phyloP scores from a whole-genome alignment of 208 protist species.

The Trypanosoma brucei region DNA sequence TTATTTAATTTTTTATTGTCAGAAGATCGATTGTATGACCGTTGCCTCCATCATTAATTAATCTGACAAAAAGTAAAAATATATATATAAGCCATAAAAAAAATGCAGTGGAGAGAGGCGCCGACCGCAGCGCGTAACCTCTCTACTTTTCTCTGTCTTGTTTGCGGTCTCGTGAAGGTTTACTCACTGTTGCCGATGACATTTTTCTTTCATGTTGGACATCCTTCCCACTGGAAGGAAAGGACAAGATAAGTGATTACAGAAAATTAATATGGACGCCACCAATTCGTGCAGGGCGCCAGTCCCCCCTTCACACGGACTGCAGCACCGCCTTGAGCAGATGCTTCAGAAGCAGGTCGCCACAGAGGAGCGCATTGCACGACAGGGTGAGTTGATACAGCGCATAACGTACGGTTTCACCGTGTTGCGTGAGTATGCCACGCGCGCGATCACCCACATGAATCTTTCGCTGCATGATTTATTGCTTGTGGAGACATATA shows the following conservation, averaged over 20 bases:
- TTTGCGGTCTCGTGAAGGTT: no score
- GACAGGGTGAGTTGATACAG: conserved; percentile 21
- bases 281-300: not conserved
- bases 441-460: not conserved
- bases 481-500: conserved; percentile 18
- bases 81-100: no score
- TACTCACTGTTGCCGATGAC: no score
- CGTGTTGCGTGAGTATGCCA: conserved; percentile 13
- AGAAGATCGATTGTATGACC: not conserved
- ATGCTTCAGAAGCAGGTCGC: conserved; percentile 20
- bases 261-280: no score
- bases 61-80: no score
- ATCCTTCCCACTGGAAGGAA: not conserved
- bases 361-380: conserved; percentile 19
- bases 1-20: not conserved
- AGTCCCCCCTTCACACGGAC: not conserved
- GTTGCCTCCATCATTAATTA: not conserved
- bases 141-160: no score
- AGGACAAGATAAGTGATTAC: not conserved
- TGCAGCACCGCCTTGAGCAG: conserved; percentile 15
- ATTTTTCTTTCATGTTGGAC: no score
- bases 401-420: conserved; percentile 20
- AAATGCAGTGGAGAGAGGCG: no score
- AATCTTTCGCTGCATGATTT: conserved; percentile 44
- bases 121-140: no score